Percentiles rank a stretch among this genome's conserved stretches.
These are phyloP conservation scores for Penicillium psychrosexuale DNA, from an alignment of 2,329 filamentous ascomycete genomes.

Conservation along the genomic window DNA sequence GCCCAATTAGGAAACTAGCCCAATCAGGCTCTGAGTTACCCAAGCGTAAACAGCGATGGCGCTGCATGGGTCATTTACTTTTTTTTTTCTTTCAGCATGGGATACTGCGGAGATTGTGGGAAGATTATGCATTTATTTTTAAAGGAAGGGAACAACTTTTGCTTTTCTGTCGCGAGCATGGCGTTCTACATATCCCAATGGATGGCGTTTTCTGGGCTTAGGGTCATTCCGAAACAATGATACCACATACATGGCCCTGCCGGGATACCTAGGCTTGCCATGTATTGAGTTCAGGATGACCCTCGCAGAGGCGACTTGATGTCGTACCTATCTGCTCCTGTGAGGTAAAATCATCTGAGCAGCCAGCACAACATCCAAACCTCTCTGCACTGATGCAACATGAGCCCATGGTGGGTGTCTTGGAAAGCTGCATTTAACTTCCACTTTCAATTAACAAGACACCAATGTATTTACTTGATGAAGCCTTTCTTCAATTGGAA, in stretches of 20 bases:
- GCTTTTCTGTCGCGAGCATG: constrained; percentile 25
- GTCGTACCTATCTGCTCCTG: background rate
- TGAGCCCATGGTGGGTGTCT: background rate
- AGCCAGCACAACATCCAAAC: background rate
- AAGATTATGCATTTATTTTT: constrained; percentile 17
- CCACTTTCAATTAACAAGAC: background rate
- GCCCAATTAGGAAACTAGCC: constrained; percentile 81
- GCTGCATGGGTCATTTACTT: constrained; percentile 1
- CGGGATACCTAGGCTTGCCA: background rate
- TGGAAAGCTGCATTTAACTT: background rate
- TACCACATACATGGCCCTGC: background rate
- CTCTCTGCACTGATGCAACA: background rate
- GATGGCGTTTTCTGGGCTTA: constrained; percentile 17
- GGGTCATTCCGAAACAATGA: constrained; percentile 4
- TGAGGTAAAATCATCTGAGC: background rate
- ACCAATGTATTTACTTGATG: background rate
- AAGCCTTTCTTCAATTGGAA: background rate
- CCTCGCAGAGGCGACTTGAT: background rate
- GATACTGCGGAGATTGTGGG: background rate
- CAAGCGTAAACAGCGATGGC: constrained; percentile 6
- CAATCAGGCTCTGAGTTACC: constrained; percentile 47
- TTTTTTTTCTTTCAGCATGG: constrained; percentile 16
- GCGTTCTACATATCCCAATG: constrained; percentile 24
- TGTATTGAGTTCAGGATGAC: background rate
- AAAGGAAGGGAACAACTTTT: constrained; percentile 15